A percentile compares a stretch with the other conserved stretches of the same genome.
These are phyloP conservation scores for Suillus clintonianus DNA, from an alignment of 768 basidiomycete genomes.

Conservation along the genomic window DNA sequence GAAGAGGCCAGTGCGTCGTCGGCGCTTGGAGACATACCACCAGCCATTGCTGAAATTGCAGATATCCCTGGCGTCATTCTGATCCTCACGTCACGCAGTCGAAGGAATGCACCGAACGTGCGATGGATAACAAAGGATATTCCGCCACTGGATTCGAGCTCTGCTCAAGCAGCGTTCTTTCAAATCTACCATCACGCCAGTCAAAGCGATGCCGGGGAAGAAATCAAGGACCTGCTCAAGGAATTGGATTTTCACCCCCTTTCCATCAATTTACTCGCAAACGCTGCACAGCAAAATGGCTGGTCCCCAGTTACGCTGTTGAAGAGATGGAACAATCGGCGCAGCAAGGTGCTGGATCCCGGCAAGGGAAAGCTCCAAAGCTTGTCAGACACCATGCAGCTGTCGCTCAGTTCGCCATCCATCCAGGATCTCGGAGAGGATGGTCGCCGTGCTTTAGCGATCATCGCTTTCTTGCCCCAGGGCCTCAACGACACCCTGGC, in stretches of 20 bases:
- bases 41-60: background rate
- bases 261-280: background rate
- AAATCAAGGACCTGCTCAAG: background rate
- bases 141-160: background rate
- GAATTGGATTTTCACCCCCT: background rate
- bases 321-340: background rate
- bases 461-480: conserved; percentile 5
- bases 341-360: background rate
- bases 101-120: background rate
- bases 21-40: background rate
- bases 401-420: background rate
- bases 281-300: background rate
- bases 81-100: background rate
- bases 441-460: background rate
- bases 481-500: background rate
- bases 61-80: background rate
- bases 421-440: background rate
- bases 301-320: background rate
- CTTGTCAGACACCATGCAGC: background rate
- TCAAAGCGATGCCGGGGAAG: background rate
- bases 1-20: background rate
- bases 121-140: background rate
- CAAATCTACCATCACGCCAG: background rate
- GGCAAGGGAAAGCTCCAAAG: background rate
- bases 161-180: background rate